Evolutionary conservation across 352 stramenopile genomes (phyloP).

Genomic region (Pythium brachiatum): DNA sequence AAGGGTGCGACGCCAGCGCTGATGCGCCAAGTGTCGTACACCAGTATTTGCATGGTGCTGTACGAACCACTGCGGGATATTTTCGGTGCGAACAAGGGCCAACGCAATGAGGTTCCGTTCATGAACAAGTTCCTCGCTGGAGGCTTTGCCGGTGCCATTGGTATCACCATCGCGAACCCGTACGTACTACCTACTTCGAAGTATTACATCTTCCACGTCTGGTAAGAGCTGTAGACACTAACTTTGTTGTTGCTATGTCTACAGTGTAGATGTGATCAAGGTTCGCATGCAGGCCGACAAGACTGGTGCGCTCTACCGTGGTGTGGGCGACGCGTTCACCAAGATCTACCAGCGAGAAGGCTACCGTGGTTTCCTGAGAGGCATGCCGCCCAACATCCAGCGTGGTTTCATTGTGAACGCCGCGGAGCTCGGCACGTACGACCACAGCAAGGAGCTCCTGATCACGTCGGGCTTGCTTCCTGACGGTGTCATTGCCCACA

Average conservation of each 20-base stretch:
- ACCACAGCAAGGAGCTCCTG: constrained; percentile 79
- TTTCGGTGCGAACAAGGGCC: constrained; percentile 46
- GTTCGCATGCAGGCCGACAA: constrained; percentile 83
- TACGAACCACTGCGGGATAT: constrained; percentile 83
- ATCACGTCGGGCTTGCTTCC: constrained; percentile 58
- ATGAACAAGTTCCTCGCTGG: constrained; percentile 80
- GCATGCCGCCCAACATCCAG: constrained; percentile 85
- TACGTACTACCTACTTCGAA: constrained; percentile 32
- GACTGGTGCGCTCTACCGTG: constrained; percentile 63
- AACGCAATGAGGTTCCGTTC: constrained; percentile 56
- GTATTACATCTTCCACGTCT: neutral
- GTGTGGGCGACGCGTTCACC: constrained; percentile 59
- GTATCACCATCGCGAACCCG: constrained; percentile 83
- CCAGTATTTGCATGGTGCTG: constrained; percentile 82
- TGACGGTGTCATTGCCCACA: constrained; percentile 69
- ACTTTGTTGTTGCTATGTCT: constrained; percentile 14
- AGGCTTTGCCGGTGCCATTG: constrained; percentile 72
- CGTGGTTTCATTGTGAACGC: constrained; percentile 86
- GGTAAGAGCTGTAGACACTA: neutral
- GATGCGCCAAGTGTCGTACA: constrained; percentile 84
- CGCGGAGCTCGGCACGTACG: constrained; percentile 82
- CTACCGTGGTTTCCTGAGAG: constrained; percentile 63
- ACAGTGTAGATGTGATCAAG: constrained; percentile 87
- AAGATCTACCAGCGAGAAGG: constrained; percentile 79
- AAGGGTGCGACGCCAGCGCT: constrained; percentile 77